Evolutionary conservation across 1,139 yeast species (phyloP).

Genomic region (Martiniozyma asiatica): DNA sequence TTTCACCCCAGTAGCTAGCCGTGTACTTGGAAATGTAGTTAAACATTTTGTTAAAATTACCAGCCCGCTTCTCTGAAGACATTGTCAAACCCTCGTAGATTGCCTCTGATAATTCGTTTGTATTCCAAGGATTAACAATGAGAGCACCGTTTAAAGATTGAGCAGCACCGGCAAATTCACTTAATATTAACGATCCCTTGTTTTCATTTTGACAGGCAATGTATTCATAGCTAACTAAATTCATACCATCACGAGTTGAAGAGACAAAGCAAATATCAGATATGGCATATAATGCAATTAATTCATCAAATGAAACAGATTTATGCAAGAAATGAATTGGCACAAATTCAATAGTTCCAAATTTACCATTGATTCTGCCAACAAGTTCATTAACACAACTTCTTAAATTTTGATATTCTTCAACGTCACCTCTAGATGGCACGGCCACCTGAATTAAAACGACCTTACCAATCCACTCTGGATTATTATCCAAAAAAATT

Average conservation of each 20-base stretch:
- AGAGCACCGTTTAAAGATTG: conserved; percentile 90
- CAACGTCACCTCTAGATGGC: conserved; percentile 96
- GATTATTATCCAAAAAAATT: conserved; percentile 80
- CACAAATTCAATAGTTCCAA: conserved; percentile 94
- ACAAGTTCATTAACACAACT: conserved; percentile 93
- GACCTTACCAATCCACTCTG: conserved; percentile 97
- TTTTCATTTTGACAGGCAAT: conserved; percentile 88
- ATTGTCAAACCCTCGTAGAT: conserved; percentile 79
- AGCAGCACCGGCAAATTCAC: conserved; percentile 99
- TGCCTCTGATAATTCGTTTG: conserved; percentile 82
- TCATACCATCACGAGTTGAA: conserved; percentile 97
- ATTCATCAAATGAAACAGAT: conserved; percentile 80
- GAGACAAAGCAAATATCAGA: conserved; percentile 89
- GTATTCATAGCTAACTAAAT: conserved; percentile 88
- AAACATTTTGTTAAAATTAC: conserved; percentile 74
- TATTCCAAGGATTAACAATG: conserved; percentile 96
- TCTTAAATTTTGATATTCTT: conserved; percentile 88
- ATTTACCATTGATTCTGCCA: conserved; percentile 91
- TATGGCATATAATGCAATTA: conserved; percentile 72
- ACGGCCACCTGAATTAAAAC: conserved; percentile 95
- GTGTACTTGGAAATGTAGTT: conserved; percentile 86
- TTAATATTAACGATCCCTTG: conserved; percentile 74
- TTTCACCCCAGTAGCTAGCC: conserved; percentile 94
- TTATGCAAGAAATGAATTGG: conserved; percentile 96
- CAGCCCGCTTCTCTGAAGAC: conserved; percentile 64